A percentile compares a stretch with the other conserved stretches of the same genome.
These are phyloP conservation scores for Trichoderma pleuroti DNA, from an alignment of 2,329 filamentous ascomycete species.

Conservation along the genomic window DNA sequence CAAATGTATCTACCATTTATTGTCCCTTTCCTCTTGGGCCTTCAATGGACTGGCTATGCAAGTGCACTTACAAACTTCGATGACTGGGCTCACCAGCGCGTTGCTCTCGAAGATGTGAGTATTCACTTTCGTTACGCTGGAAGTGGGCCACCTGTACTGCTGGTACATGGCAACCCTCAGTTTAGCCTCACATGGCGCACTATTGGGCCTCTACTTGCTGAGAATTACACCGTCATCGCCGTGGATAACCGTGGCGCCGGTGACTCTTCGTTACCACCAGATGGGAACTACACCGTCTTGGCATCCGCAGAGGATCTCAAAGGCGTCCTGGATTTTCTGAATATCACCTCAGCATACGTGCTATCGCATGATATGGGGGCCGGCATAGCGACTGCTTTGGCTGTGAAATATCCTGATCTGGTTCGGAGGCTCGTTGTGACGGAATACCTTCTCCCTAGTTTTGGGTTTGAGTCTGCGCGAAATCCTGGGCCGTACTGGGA, in stretches of 20 bases:
- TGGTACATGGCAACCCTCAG: constrained; percentile 42
- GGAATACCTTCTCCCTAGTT: constrained; percentile 43
- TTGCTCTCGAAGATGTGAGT: constrained; percentile 37
- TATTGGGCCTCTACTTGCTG: constrained; percentile 39
- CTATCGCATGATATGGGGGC: constrained; percentile 46
- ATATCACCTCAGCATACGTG: constrained; percentile 40
- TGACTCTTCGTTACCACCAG: constrained; percentile 37
- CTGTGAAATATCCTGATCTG: constrained; percentile 33
- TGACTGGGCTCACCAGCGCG: constrained; percentile 35
- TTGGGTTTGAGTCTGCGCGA: constrained; percentile 35
- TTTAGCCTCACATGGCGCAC: constrained; percentile 37
- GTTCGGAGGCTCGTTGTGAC: constrained; percentile 36
- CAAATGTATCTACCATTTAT: not conserved
- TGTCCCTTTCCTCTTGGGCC: not conserved
- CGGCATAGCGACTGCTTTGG: constrained; percentile 40
- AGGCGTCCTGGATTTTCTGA: constrained; percentile 41
- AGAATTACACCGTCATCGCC: constrained; percentile 43
- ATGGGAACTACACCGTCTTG: constrained; percentile 39
- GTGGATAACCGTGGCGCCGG: constrained; percentile 41
- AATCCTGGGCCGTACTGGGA: constrained; percentile 35
- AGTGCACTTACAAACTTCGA: constrained; percentile 27
- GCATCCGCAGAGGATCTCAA: constrained; percentile 39
- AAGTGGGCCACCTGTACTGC: constrained; percentile 37
- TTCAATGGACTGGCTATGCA: not conserved
- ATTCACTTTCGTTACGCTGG: constrained; percentile 43